phyloP scores from a whole-genome alignment of 176 grass and related monocot genomes.

The Aegilops sharonensis region DNA sequence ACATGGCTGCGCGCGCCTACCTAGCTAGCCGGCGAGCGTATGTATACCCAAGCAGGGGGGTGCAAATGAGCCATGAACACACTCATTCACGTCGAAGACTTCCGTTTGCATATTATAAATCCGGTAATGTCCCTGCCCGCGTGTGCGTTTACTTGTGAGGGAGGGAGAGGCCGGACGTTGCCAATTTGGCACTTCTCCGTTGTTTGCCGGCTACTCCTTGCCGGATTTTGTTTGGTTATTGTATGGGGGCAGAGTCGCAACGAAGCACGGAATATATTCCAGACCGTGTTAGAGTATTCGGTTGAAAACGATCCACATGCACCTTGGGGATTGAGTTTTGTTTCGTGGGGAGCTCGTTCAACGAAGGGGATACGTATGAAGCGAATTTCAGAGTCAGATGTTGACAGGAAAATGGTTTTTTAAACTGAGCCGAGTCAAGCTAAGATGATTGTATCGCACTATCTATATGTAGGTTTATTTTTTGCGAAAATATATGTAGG shows the following conservation, averaged over 20 bases:
- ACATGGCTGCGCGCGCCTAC: slow-evolving; percentile 40
- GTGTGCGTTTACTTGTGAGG: neutral
- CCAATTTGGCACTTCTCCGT: slow-evolving; percentile 12
- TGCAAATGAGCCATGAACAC: neutral
- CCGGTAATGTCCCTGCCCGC: neutral
- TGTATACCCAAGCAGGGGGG: neutral
- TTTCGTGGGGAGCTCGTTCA: neutral
- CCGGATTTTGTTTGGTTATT: neutral
- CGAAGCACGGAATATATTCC: neutral
- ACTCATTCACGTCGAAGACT: neutral
- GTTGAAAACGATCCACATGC: slow-evolving; percentile 18
- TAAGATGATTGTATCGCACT: neutral
- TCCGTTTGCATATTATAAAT: neutral
- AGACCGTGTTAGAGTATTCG: neutral
- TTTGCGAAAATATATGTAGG: too few species aligned
- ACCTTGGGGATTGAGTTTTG: neutral
- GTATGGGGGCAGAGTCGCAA: slow-evolving; percentile 4
- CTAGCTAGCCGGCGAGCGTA: neutral
- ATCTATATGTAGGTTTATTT: too few species aligned
- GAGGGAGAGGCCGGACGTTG: neutral
- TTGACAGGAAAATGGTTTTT: neutral
- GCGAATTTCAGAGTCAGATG: neutral
- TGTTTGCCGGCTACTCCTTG: slow-evolving; percentile 19
- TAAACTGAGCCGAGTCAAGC: neutral
- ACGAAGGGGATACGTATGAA: neutral